phyloP scores from a whole-genome alignment of 441 rosid species.

The Theobroma grandiflorum region DNA sequence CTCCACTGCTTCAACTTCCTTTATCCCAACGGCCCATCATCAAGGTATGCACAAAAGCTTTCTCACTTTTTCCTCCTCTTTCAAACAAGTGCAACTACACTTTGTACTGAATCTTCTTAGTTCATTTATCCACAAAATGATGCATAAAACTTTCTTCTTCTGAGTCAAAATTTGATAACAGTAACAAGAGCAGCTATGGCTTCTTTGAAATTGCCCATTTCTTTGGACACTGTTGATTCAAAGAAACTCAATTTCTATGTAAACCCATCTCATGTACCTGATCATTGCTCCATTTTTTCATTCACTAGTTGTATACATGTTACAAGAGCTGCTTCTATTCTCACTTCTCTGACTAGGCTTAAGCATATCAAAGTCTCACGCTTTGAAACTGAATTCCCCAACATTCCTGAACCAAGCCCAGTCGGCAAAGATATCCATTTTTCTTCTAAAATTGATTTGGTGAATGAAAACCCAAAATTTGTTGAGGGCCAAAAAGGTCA shows the following conservation, averaged over 20 bases:
- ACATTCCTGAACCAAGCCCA: constrained; percentile 33
- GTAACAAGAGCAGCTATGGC: constrained; percentile 45
- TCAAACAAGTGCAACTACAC: too few relatives aligned
- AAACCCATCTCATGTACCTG: constrained; percentile 49
- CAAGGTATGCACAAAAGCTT: constrained; percentile 19
- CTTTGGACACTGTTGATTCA: constrained; percentile 57
- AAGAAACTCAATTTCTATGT: constrained; percentile 49
- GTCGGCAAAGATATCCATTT: constrained; percentile 35
- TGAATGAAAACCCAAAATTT: constrained; percentile 31
- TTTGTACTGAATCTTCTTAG: neutral
- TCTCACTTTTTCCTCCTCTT: neutral
- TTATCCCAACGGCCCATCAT: constrained; percentile 27
- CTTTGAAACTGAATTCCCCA: constrained; percentile 42
- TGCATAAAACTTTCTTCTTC: neutral
- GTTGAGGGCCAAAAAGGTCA: constrained; percentile 30
- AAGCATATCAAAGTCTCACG: constrained; percentile 47
- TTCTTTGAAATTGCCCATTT: constrained; percentile 55
- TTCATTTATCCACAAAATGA: neutral
- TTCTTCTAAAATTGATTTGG: constrained; percentile 29
- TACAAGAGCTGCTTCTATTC: constrained; percentile 37
- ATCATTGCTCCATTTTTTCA: constrained; percentile 47
- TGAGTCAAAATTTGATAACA: neutral
- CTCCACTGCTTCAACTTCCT: constrained; percentile 37
- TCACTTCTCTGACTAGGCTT: constrained; percentile 47
- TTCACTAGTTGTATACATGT: constrained; percentile 38